Percentiles rank a stretch among this genome's conserved stretches.
Conservation (phyloP, 805 yeast species). For the Starmerella apis region DNA sequence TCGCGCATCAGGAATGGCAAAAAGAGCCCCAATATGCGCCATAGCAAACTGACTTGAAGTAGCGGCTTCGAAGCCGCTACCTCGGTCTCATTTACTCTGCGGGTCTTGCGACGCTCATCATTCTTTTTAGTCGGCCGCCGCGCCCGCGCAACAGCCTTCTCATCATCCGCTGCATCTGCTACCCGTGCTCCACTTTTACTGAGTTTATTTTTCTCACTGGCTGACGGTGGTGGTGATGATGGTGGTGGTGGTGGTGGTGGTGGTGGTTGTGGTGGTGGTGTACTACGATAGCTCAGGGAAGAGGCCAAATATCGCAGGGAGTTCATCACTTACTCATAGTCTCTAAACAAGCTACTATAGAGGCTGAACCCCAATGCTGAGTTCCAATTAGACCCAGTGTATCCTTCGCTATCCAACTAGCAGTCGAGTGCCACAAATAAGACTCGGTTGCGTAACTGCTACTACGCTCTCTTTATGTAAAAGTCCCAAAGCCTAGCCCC, state of each 20-base stretch:
- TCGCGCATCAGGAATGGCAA: conserved; percentile 9
- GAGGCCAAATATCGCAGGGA: conserved; percentile 17
- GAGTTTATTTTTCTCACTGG: neutral
- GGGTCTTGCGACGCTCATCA: neutral
- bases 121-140: neutral
- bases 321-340: conserved; percentile 13
- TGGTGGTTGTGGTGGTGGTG: too few relatives aligned
- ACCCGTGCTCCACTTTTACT: neutral
- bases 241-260: too few relatives aligned
- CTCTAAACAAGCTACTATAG: neutral
- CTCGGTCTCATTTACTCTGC: neutral
- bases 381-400: neutral
- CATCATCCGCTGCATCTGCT: neutral
- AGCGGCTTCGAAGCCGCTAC: neutral
- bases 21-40: conserved; percentile 10
- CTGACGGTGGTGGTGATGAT: too few relatives aligned
- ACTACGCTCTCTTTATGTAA: conserved; percentile 2
- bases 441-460: neutral
- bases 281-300: neutral
- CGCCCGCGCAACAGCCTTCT: conserved; percentile 9
- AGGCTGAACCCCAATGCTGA: too few relatives aligned
- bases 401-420: neutral
- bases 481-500: conserved; percentile 3
- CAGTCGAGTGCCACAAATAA: conserved; percentile 1
- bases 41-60: neutral